Percentiles rank a stretch among this genome's conserved stretches.
Conservation (phyloP, 352 stramenopile species). For the Globisporangium iwayamae region DNA sequence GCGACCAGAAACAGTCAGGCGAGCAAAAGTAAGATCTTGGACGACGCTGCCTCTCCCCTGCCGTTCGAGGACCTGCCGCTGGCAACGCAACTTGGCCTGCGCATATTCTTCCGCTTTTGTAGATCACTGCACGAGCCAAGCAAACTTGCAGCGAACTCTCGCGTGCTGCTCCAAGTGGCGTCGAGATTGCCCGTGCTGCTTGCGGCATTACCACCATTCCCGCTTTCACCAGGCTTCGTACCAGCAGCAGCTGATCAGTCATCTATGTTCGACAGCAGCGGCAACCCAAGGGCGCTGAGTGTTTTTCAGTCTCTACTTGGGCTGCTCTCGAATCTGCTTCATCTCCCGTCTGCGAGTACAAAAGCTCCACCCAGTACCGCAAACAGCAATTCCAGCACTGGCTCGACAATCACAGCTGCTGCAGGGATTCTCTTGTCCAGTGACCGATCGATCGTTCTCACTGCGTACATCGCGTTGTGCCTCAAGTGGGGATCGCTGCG, state of each 20-base stretch:
- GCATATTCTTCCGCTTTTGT: slow-evolving; percentile 70
- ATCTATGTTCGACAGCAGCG: background rate
- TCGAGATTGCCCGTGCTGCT: slow-evolving; percentile 59
- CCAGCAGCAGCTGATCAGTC: too few relatives aligned
- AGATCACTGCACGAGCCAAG: slow-evolving; percentile 35
- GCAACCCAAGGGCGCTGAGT: slow-evolving; percentile 19
- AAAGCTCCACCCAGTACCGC: background rate
- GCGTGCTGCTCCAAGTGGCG: slow-evolving; percentile 45
- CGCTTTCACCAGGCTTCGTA: slow-evolving; percentile 47
- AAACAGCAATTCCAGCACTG: background rate
- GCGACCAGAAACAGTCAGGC: background rate
- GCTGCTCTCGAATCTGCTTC: slow-evolving; percentile 40
- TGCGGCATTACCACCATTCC: slow-evolving; percentile 41
- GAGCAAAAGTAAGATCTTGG: slow-evolving; percentile 4
- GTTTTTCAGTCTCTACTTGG: slow-evolving; percentile 57
- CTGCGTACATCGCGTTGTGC: slow-evolving; percentile 56
- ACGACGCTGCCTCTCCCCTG: slow-evolving; percentile 17
- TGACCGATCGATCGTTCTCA: slow-evolving; percentile 34
- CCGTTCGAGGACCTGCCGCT: slow-evolving; percentile 36
- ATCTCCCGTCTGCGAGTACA: background rate
- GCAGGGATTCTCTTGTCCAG: slow-evolving; percentile 9
- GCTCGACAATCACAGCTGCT: background rate
- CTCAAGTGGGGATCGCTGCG: slow-evolving; percentile 66
- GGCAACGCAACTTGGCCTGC: slow-evolving; percentile 52
- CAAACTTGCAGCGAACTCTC: slow-evolving; percentile 21